phyloP scores from a whole-genome alignment of 2,329 filamentous ascomycete genomes.

The Cordyceps pruinosa region DNA sequence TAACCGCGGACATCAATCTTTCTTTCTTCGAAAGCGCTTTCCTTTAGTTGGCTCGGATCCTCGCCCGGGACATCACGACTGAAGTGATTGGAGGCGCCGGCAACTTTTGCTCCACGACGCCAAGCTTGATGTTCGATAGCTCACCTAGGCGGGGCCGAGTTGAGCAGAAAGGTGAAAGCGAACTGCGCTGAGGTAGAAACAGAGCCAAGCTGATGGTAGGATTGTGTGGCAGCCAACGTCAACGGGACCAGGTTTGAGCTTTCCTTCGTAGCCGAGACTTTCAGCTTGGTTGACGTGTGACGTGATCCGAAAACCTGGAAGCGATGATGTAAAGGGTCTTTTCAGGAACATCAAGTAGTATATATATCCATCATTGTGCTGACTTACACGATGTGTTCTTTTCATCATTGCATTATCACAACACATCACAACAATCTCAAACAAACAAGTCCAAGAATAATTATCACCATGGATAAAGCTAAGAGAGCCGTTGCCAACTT shows the following conservation, averaged over 20 bases:
- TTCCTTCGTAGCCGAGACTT: not conserved
- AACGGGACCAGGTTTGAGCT: not conserved
- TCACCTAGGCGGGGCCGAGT: not conserved
- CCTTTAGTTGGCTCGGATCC: not conserved
- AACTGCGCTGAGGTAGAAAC: not conserved
- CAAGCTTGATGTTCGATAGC: not conserved
- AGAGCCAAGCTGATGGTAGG: not conserved
- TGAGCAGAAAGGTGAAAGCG: not conserved
- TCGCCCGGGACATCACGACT: not conserved
- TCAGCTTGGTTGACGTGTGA: constrained; percentile 2
- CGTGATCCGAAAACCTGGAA: constrained; percentile 4
- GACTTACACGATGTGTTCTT: not conserved
- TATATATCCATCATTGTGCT: constrained; percentile 1
- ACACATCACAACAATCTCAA: not conserved
- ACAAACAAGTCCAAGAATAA: not conserved
- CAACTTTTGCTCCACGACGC: not conserved
- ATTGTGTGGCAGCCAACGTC: not conserved
- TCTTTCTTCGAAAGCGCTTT: not conserved
- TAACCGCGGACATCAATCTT: not conserved
- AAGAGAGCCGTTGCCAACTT: constrained; percentile 56
- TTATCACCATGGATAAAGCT: constrained; percentile 53
- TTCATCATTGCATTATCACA: not conserved
- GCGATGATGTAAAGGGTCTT: not conserved
- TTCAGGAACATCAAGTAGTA: not conserved
- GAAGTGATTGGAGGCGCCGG: not conserved